Percentiles rank a stretch among this genome's conserved stretches.
Conservation (phyloP, 345 rosid genomes). For the Citrus hindsii region DNA sequence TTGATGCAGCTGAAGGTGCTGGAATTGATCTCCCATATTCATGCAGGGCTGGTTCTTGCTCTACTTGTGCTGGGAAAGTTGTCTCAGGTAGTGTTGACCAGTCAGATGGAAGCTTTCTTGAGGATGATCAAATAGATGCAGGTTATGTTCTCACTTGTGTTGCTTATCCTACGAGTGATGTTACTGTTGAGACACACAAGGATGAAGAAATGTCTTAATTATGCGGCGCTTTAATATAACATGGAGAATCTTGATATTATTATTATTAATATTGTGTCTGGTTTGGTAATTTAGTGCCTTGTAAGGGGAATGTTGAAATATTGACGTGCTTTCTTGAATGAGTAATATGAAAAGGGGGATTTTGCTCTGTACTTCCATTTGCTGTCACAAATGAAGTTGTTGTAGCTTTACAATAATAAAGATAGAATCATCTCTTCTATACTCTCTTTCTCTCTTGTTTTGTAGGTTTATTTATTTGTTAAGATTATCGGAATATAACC, state of each 20-base stretch:
- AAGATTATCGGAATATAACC: no score
- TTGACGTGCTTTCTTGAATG: background rate
- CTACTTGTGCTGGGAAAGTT: slow-evolving; percentile 76
- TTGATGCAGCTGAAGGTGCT: slow-evolving; percentile 66
- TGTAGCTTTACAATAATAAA: background rate
- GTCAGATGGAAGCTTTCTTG: slow-evolving; percentile 83
- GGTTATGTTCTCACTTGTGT: slow-evolving; percentile 89
- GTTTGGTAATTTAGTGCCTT: slow-evolving; percentile 2
- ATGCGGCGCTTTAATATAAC: background rate
- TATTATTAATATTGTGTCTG: no score
- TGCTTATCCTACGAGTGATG: slow-evolving; percentile 55
- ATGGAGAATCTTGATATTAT: no score
- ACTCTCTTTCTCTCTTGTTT: background rate
- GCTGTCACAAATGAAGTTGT: background rate
- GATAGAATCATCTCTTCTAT: background rate
- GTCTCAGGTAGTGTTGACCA: slow-evolving; percentile 57
- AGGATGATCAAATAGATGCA: slow-evolving; percentile 54
- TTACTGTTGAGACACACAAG: slow-evolving; percentile 81
- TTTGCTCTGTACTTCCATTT: background rate
- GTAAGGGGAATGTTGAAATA: background rate
- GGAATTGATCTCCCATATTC: slow-evolving; percentile 92
- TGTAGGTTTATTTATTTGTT: no score
- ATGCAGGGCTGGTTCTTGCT: slow-evolving; percentile 94
- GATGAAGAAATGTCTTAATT: slow-evolving; percentile 63
- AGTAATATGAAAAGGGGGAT: background rate